Evolutionary conservation across 2,329 filamentous ascomycete genomes (phyloP), one percentile per base, ranked within the genome.

Genomic region (Hypoxylon sp.): DNA sequence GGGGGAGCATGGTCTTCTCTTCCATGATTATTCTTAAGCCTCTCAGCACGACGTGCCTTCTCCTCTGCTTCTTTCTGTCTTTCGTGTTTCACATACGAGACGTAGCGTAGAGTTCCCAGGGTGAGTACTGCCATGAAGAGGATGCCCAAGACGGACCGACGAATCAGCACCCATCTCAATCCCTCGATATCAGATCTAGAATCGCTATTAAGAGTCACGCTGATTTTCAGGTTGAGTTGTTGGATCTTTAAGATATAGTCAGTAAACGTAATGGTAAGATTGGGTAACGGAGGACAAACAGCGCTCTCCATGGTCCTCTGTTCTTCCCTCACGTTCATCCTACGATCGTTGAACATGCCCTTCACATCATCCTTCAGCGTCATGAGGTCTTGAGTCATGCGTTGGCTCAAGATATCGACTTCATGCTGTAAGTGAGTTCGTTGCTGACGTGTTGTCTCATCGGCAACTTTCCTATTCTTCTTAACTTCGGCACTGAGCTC

Each of bases 221-320:
- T 97, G 79, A 99, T 98, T 79, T 97, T 96, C 81, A 98, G 97
- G 80, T 95, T 97, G 73, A 98, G 86, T 82, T 97, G 92, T 84
- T 98, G 94, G 69, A 97, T 94, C 86, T 93, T 75, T 23, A 21
- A 10, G 25, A 48, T 3, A 60, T 1, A 5, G 28, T 65, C 58
- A 61, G 60, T 32, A 55, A 14, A 32, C 32, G 36, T 3, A 30
- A 28, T 25, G 52, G 23, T 11, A 36, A 45, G 45, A 48, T 14
- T 46, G 19, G 38, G 17, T n/a, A 32, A 21, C 11, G 41, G 43
- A 21, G 10, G 4, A 83, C 86, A 60, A 82, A 93, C 91, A 74
- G 90, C 90, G 55, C 91, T 92, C 77, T 98, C 95, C 76, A 93
- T 91, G 5, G 86, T 86, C 76, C 94, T 90, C 80, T 98, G 94